phyloP scores from a whole-genome alignment of 2,329 filamentous ascomycete species.

The Nemania sp. region DNA sequence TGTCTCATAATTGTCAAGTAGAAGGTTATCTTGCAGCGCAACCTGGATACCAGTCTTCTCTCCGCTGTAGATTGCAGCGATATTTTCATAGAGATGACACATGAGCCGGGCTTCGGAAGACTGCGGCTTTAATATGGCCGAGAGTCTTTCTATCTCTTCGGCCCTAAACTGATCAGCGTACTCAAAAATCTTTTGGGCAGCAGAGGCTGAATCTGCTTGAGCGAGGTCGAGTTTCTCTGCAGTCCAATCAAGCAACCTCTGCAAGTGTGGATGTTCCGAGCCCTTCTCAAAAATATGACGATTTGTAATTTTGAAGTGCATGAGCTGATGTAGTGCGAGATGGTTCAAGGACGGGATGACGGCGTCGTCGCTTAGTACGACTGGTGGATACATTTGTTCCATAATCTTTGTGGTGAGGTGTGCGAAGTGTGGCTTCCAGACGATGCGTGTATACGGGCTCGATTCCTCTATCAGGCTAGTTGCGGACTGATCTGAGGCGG shows the following conservation, averaged over 20 bases:
- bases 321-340: conserved; percentile 10
- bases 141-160: conserved; percentile 9
- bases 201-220: neutral
- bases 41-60: conserved; percentile 9
- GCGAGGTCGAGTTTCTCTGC: neutral
- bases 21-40: conserved; percentile 7
- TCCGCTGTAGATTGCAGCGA: conserved; percentile 3
- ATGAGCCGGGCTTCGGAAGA: conserved; percentile 13
- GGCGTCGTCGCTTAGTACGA: conserved; percentile 1
- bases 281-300: neutral
- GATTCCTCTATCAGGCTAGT: neutral
- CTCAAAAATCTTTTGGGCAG: neutral
- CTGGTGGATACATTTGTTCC: neutral
- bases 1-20: conserved; percentile 9
- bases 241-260: conserved; percentile 11
- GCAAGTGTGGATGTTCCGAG: neutral
- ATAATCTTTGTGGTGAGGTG: neutral
- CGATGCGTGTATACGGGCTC: conserved; percentile 6
- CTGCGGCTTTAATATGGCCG: neutral
- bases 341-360: conserved; percentile 10
- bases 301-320: conserved; percentile 12
- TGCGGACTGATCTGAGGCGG: conserved; percentile 2
- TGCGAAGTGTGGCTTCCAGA: conserved; percentile 10
- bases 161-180: neutral
- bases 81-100: conserved; percentile 8